Evolutionary conservation across 805 yeast genomes (phyloP).

Genomic region (Vanderwaltozyma yarrowii): DNA sequence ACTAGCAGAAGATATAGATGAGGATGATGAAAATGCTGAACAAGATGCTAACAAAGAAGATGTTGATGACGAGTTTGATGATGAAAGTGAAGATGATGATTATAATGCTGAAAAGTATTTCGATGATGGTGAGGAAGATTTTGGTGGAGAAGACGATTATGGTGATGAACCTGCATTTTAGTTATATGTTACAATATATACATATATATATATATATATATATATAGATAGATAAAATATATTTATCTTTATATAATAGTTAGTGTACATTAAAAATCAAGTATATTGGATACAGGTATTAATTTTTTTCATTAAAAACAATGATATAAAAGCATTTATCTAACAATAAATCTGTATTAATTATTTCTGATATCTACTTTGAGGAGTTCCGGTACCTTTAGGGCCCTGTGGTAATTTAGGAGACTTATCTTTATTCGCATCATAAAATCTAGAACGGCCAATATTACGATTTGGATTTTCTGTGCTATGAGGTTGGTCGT

Average conservation of each 20-base stretch:
- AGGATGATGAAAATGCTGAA: constrained; percentile 26
- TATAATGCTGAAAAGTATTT: constrained; percentile 55
- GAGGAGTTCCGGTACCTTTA: constrained; percentile 4
- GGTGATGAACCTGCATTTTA: constrained; percentile 21
- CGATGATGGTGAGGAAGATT: constrained; percentile 49
- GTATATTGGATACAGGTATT: no score
- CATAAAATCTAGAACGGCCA: neutral
- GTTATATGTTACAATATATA: no score
- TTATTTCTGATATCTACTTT: constrained; percentile 2
- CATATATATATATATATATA: no score
- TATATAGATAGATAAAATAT: neutral
- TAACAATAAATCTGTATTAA: no score
- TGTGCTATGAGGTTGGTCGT: neutral
- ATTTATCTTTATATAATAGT: neutral
- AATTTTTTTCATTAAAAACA: no score
- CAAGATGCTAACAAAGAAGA: constrained; percentile 30
- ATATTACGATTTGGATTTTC: neutral
- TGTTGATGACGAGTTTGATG: constrained; percentile 48
- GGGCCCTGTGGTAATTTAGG: constrained; percentile 20
- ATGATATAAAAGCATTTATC: no score
- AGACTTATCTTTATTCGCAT: neutral
- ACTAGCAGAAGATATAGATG: constrained; percentile 41
- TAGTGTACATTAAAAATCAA: no score
- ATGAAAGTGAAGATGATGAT: constrained; percentile 49
- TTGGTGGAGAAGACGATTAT: constrained; percentile 39